Base-by-base conservation (phyloP, 306 rosid genomes). In the Casuarina glauca region DNA sequence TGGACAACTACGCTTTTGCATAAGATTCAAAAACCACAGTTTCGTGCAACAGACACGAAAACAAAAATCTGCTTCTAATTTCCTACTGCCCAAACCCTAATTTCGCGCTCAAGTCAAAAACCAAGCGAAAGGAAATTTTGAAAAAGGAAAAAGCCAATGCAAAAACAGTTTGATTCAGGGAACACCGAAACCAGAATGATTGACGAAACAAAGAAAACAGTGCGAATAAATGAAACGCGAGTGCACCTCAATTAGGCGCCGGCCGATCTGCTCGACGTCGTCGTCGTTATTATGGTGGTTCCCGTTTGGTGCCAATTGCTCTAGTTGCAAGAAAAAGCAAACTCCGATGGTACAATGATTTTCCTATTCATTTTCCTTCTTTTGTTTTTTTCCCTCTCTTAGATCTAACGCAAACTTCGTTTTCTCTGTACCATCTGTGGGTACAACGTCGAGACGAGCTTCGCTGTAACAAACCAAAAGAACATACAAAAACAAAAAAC, bases 321-420 rank as follows among this genome's bases (percentile, higher is more conserved):
- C 68, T 63, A 73, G 61, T 32, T 10, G 4, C 13, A 9, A 75
- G 4, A 55, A 45, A 42, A 20, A 66, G 17, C 32, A 6, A 17
- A 17, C 6, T 42, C 46, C 2, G 50, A 66, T 11, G 2, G 70
- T 7, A 6, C 9, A 49, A 16, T 38, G 7, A 2, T 50, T 45
- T 46, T 46, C 50, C 45, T 44, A 32, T 32, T 3, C 11, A 51
- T 42, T 5, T 32, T 42, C 9, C 54, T 63, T 35, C 15, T 12
- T 39, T 39, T 8, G 58, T 2, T 79, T 4, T 5, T 9, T 8
- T 36, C 15, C 46, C 32, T 26, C 32, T 64, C 78, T 69, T 83
- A 50, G 87, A 86, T 86, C 87, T 78, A 77, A 86, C 80, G 85
- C 85, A 77, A 81, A 67, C 80, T 83, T 75, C 70, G 54, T 32